Base-by-base conservation (phyloP, 75 land plant species). In the Picea glauca region DNA sequence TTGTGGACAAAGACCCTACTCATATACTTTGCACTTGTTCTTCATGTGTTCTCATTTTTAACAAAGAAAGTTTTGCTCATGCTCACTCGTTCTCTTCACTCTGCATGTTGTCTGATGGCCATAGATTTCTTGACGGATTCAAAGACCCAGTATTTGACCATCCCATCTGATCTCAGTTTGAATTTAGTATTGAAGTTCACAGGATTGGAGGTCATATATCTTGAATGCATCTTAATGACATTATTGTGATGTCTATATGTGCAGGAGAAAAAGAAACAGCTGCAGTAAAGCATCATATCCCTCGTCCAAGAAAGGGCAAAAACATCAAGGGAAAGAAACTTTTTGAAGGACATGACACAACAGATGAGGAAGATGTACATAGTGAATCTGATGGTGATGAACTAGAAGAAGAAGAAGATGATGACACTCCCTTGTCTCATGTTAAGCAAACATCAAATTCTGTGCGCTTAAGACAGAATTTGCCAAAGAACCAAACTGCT, bases 301-400 rank as follows among this genome's bases (percentile, higher is more conserved):
- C 70, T 33, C 94, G 90, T 63, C 90, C 92, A 38, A 78, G 88
- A 26, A 92, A 85, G 72, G 72, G 63, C 63, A 83, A 75, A 11
- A 82, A 83, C 58, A n/a, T 91, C 57, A 79, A 78, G 61, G 98
- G 98, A 58, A 94, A 88, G 84, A 97, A 87, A 74, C 92, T 97
- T 4, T 97, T 97, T 84, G 98, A 92, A 77, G 95, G 77, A 31
- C 84, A 93, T 26, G 87, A 84, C 65, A 81, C 93, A 18, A 90
- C 89, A 78, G 93, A 91, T 74, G 94, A 88, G 1, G 98, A 96
- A 66, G 93, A 93, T 60, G 88, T 88, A 14, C 86, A 89, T 5
- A 88, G 91, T 75, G 93, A 81, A 30, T 93, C 98, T 38, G 99
- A 91, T 17, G 84, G 86, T 17, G 83, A 84, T 83, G 91, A 82